Evolutionary conservation across 495 filamentous ascomycete species (phyloP), one percentile per base, ranked within the genome.

Genomic region (Penicillium macrosclerotiorum): DNA sequence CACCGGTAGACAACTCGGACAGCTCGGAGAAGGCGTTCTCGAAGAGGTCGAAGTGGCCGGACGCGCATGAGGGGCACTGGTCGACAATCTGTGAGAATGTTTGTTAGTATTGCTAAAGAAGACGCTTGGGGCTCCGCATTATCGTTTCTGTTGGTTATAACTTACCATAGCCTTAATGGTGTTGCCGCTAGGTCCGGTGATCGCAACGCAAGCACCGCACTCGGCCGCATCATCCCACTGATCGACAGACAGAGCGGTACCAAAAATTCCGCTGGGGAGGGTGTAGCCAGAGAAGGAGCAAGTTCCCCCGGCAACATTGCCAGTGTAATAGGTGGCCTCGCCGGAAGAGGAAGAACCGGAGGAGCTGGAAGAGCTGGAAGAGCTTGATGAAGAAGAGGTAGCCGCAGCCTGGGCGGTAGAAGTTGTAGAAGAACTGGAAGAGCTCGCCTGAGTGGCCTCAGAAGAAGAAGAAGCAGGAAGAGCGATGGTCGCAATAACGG

Each of bases 131-230:
- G 16, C 8, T 13, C 2, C 2, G n/a, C n/a, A n/a, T n/a, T n/a
- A n/a, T n/a, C n/a, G n/a, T n/a, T n/a, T n/a, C n/a, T n/a, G n/a
- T n/a, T n/a, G n/a, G 6, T 23, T 13, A 18, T 39, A 37, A 45
- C 67, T 59, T 63, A 82, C 79, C 79, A 84, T 83, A n/a, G 75
- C 80, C 25, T 71, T 82, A 54, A 83, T 72, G n/a, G 64, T 64
- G 51, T 79, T 81, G 8, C 79, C 79, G 19, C 47, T 59, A 1
- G 77, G 76, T 1, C 74, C 74, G 7, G 71, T 80, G 11, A 84
- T 76, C 7, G 65, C 52, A n/a, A 82, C 61, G 47, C 80, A 83
- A 8, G 67, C 60, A n/a, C 80, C 80, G 53, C 80, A 84, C 26
- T 78, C 67, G 20, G 64, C 67, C 9, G 77, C 69, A 26, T 66